phyloP scores from a whole-genome alignment of 345 rosid species.

The Ailanthus altissimus region DNA sequence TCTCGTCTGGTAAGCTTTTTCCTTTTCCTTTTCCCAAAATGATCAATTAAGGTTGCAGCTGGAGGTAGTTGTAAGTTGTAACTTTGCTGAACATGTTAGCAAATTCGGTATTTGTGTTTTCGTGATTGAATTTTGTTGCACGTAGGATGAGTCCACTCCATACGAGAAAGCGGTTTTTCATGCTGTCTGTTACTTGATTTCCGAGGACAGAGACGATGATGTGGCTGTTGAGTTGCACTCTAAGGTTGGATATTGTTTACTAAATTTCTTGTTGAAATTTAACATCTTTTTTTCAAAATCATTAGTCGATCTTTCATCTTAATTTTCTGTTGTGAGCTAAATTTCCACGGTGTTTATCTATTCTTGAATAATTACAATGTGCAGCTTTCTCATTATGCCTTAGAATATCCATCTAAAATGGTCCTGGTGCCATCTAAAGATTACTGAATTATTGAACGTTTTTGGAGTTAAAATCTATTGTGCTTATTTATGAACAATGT shows the following conservation, averaged over 20 bases:
- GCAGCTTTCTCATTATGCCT: background rate
- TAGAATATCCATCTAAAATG: background rate
- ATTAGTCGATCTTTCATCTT: background rate
- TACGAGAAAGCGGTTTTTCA: conserved; percentile 78
- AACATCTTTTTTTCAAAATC: background rate
- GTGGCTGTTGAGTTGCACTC: conserved; percentile 61
- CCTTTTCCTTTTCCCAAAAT: no score
- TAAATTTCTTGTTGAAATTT: background rate
- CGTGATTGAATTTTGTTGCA: background rate
- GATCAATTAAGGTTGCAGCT: conserved; percentile 2
- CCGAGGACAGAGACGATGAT: conserved; percentile 66
- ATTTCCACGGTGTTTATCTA: background rate
- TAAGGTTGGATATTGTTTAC: conserved; percentile 41
- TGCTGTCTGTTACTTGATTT: conserved; percentile 52
- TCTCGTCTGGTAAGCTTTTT: conserved; percentile 51
- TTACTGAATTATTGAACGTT: background rate
- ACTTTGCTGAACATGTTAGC: background rate
- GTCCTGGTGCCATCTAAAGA: background rate
- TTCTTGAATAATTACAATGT: background rate
- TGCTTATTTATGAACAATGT: background rate
- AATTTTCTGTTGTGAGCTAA: background rate
- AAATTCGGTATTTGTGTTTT: background rate
- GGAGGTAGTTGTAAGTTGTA: background rate
- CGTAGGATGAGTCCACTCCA: conserved; percentile 67
- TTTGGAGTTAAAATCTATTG: background rate